phyloP scores from a whole-genome alignment of 1,284 basidiomycete genomes.

The Moesziomyces sp. region DNA sequence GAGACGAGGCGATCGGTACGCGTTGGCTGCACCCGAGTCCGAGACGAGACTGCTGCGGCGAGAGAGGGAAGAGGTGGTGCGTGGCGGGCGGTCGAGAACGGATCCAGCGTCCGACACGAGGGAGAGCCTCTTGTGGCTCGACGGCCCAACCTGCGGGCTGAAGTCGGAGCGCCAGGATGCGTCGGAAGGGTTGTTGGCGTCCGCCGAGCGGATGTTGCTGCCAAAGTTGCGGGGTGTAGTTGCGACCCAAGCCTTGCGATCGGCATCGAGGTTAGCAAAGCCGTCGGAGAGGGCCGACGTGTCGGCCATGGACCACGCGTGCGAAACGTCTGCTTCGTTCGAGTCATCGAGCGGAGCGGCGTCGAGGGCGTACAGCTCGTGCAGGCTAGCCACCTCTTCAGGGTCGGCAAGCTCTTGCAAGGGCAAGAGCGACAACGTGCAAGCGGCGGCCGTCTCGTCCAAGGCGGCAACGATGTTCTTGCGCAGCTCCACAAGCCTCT shows the following conservation, averaged over 20 bases:
- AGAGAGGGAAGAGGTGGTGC: slow-evolving; percentile 31
- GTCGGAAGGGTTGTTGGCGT: slow-evolving; percentile 3
- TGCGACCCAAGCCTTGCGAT: slow-evolving; percentile 25
- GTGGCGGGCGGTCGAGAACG: slow-evolving; percentile 24
- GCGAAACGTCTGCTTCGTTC: slow-evolving; percentile 22
- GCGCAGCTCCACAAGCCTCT: slow-evolving; percentile 42
- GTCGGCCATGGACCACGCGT: slow-evolving; percentile 27
- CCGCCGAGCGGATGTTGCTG: slow-evolving; percentile 28
- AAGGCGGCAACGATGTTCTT: slow-evolving; percentile 33
- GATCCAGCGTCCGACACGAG: slow-evolving; percentile 47
- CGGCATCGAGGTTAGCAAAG: slow-evolving; percentile 24
- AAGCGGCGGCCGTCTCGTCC: slow-evolving; percentile 39
- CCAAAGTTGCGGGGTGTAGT: slow-evolving; percentile 50
- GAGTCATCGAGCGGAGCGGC: slow-evolving; percentile 11
- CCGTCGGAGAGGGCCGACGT: slow-evolving; percentile 19
- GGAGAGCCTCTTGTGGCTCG: slow-evolving; percentile 39
- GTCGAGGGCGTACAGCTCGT: slow-evolving; percentile 56
- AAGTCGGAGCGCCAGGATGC: slow-evolving; percentile 5
- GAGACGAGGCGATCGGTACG: slow-evolving; percentile 41
- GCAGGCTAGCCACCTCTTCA: slow-evolving; percentile 50
- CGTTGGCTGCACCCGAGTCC: slow-evolving; percentile 21
- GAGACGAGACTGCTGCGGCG: slow-evolving; percentile 42
- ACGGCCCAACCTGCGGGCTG: slow-evolving; percentile 19
- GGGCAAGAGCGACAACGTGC: slow-evolving; percentile 11
- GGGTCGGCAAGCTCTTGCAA: slow-evolving; percentile 42